Evolutionary conservation across 2,329 filamentous ascomycete species (phyloP), one percentile per base, ranked within the genome.

Genomic region (Monosporascus cannonballus): DNA sequence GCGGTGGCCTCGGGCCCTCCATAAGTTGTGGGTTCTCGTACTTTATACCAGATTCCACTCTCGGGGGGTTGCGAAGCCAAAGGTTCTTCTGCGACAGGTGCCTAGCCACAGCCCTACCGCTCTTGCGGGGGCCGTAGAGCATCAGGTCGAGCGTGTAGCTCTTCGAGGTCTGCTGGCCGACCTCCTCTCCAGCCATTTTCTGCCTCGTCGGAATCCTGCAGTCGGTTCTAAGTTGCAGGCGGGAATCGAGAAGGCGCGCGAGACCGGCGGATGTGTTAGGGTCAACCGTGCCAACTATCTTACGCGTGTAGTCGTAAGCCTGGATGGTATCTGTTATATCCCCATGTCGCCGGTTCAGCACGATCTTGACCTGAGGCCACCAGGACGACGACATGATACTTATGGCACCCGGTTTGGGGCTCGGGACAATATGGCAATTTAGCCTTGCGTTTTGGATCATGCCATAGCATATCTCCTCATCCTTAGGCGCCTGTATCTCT

Each of bases 401-500:
- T 54, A 81, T 76, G 24, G 78, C 76, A 30, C 79, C 79, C 1
- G 86, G 83, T 61, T 85, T 90, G 0, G 85, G 83, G 2, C 77
- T 81, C 1, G 90, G 90, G 2, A 93, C 82, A 37, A 76, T 73
- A 61, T 83, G 78, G 55, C 86, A 87, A 57, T 85, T 83, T 42
- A 94, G 74, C 51, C 74, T 80, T 2, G 84, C 81, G 18, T 78
- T 79, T 51, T 90, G 84, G 20, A 95, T 71, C 71, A 87, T 87
- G 42, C 90, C 90, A 64, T 89, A 91, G 70, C 90, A 95, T 3
- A 95, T 86, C 63, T 90, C 84, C 64, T 89, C 82, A 20, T 84
- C 78, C 47, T 76, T 79, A 30, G 83, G 76, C 52, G 88, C 79
- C 42, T 78, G 76, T 15, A 84, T 68, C 37, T 84, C 73, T 20